Conservation (phyloP, 805 yeast species). For the Myxozyma nipponensis region DNA sequence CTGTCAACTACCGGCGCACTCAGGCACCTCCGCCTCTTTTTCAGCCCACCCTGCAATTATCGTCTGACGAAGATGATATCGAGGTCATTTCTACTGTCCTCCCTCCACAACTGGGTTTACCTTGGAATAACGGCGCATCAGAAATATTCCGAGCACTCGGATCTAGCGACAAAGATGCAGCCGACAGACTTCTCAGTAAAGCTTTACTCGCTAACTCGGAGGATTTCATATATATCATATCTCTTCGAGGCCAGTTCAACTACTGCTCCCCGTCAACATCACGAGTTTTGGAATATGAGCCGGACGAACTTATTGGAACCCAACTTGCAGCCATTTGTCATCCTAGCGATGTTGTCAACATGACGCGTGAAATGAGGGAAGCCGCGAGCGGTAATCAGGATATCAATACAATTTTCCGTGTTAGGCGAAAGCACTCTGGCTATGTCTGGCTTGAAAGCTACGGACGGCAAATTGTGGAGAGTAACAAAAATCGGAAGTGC, state of each 20-base stretch:
- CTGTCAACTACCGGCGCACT: slow-evolving; percentile 12
- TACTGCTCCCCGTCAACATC: slow-evolving; percentile 14
- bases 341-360: slow-evolving; percentile 15
- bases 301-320: slow-evolving; percentile 14
- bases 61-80: background rate
- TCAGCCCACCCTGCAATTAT: background rate
- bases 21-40: slow-evolving; percentile 4
- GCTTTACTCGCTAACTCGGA: slow-evolving; percentile 11
- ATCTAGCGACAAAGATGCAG: slow-evolving; percentile 3
- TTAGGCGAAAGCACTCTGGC: slow-evolving; percentile 9
- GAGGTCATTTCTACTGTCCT: background rate
- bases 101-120: slow-evolving; percentile 1
- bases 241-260: slow-evolving; percentile 13
- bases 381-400: slow-evolving; percentile 1
- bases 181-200: slow-evolving; percentile 9
- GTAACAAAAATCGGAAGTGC: slow-evolving; percentile 7
- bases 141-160: slow-evolving; percentile 11
- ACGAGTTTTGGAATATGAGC: slow-evolving; percentile 11
- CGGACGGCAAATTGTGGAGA: slow-evolving; percentile 8
- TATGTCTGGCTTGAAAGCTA: slow-evolving; percentile 15
- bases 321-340: slow-evolving; percentile 7
- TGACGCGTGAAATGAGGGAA: slow-evolving; percentile 15
- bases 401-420: slow-evolving; percentile 8
- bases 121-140: background rate
- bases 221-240: slow-evolving; percentile 13